Conservation (phyloP, 345 rosid genomes). For the Rhizophora apiculata region DNA sequence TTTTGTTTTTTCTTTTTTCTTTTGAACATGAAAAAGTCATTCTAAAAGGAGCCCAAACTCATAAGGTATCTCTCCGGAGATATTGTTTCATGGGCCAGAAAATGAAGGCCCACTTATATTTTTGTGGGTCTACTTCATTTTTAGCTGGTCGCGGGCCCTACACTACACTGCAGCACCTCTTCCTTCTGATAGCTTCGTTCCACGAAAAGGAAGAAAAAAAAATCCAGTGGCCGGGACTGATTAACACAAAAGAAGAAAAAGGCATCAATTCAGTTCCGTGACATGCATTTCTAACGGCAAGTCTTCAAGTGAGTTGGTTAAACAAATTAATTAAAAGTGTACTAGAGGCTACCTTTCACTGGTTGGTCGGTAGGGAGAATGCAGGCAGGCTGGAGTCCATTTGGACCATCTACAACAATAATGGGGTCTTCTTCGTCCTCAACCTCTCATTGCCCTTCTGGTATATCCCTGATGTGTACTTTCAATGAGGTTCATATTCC, state of each 20-base stretch:
- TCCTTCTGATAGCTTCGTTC: conserved; percentile 12
- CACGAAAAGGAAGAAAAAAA: conserved; percentile 16
- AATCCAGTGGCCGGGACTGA: conserved; percentile 21
- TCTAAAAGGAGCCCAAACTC: too few relatives aligned
- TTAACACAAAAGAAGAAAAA: conserved; percentile 6
- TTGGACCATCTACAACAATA: neutral
- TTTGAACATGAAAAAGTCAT: too few relatives aligned
- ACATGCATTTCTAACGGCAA: conserved; percentile 20
- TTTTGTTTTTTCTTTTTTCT: too few relatives aligned
- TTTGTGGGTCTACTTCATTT: neutral
- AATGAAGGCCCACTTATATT: conserved; percentile 44
- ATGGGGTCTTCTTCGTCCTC: conserved; percentile 21
- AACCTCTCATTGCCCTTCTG: neutral
- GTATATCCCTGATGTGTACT: neutral
- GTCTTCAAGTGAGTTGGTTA: conserved; percentile 23
- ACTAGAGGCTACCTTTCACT: conserved; percentile 28
- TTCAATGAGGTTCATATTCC: conserved; percentile 8
- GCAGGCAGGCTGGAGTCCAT: conserved; percentile 5
- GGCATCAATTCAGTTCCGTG: conserved; percentile 14
- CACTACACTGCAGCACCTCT: conserved; percentile 29
- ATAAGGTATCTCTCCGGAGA: too few relatives aligned
- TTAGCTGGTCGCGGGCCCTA: conserved; percentile 15
- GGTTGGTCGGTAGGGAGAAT: conserved; percentile 27
- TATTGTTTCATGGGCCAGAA: conserved; percentile 38
- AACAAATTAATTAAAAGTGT: conserved; percentile 10